Conservation (phyloP, 305 asterid genomes). For the Striga hermonthica region DNA sequence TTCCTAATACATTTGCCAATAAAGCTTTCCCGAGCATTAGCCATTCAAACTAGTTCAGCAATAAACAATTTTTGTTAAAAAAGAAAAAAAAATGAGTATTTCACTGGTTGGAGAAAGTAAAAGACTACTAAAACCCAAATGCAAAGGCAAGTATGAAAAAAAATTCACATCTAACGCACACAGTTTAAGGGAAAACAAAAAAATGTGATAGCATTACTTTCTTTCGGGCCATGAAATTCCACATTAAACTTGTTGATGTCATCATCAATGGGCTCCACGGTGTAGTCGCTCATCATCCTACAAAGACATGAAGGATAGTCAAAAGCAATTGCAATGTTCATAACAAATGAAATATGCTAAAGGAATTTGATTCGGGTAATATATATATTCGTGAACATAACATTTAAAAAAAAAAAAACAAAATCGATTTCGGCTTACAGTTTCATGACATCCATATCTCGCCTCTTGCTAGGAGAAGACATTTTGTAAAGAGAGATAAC, state of each 20-base stretch:
- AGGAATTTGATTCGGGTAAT: too few relatives aligned
- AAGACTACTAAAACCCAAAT: too few relatives aligned
- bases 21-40: background rate
- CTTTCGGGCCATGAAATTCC: constrained; percentile 91
- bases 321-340: background rate
- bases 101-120: background rate
- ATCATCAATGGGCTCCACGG: constrained; percentile 79
- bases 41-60: background rate
- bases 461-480: constrained; percentile 74
- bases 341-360: background rate
- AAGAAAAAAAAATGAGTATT: background rate
- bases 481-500: constrained; percentile 29
- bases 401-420: too few relatives aligned
- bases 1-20: too few relatives aligned
- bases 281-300: constrained; percentile 96
- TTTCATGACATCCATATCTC: constrained; percentile 79
- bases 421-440: constrained; percentile 35
- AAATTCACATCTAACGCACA: constrained; percentile 16
- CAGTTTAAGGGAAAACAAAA: constrained; percentile 3
- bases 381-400: too few relatives aligned
- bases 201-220: constrained; percentile 48
- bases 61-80: background rate
- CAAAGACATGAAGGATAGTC: constrained; percentile 18
- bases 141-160: constrained; percentile 18
- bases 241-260: constrained; percentile 84